Conservation (phyloP, 2,329 filamentous ascomycete genomes). For the Neopestalotiopsis sp. region DNA sequence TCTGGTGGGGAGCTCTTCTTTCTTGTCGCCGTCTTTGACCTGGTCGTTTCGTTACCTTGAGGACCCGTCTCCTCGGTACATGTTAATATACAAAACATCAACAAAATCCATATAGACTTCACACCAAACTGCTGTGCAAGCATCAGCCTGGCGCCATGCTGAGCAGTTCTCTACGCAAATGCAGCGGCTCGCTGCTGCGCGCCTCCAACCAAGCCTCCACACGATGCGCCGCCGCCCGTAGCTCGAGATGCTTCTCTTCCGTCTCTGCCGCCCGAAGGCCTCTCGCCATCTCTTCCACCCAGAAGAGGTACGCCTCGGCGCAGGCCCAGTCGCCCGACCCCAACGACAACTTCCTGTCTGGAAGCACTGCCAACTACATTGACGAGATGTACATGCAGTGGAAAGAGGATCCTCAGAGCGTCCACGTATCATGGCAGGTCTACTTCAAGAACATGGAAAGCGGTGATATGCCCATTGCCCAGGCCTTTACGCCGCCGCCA, state of each 20-base stretch:
- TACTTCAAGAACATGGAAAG: conserved; percentile 99
- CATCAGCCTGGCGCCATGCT: conserved; percentile 66
- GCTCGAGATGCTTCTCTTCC: conserved; percentile 49
- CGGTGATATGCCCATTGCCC: conserved; percentile 95
- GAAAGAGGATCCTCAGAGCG: conserved; percentile 90
- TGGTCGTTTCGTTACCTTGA: conserved; percentile 8
- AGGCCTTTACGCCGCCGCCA: conserved; percentile 95
- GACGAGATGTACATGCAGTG: conserved; percentile 99
- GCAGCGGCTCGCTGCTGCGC: conserved; percentile 67
- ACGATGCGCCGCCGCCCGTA: conserved; percentile 38
- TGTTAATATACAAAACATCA: neutral
- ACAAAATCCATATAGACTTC: neutral
- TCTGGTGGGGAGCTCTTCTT: conserved; percentile 31
- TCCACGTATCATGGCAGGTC: conserved; percentile 98
- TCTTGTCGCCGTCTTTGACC: conserved; percentile 20
- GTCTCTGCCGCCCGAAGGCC: conserved; percentile 54
- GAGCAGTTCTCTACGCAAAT: conserved; percentile 70
- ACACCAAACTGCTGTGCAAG: conserved; percentile 26
- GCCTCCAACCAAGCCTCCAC: conserved; percentile 51
- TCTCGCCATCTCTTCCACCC: conserved; percentile 50
- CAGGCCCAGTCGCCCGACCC: conserved; percentile 69
- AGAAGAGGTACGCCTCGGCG: conserved; percentile 61
- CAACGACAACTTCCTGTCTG: conserved; percentile 95
- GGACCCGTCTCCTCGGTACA: neutral
- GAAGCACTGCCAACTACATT: conserved; percentile 97